Evolutionary conservation across 2,329 filamentous ascomycete species (phyloP), one percentile per base, ranked within the genome.

Genomic region (Apiospora rasikravindrae): DNA sequence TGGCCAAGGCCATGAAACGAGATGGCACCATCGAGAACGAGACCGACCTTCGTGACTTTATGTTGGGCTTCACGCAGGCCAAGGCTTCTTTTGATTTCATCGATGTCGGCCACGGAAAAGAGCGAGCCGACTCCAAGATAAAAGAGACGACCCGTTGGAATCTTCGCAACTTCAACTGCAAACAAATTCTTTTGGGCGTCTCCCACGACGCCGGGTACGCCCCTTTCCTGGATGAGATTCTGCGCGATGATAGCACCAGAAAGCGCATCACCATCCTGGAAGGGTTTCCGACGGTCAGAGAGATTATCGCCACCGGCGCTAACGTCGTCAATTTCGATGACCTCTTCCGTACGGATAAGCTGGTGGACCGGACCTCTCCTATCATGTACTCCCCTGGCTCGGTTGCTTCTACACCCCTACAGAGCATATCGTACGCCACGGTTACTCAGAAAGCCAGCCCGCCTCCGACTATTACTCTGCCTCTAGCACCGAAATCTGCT

Each of bases 171-270:
- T 81, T 85, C 74, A 91, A 90, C 77, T 92, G 90, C 83, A 89
- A 87, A 77, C 87, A 90, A 75, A 84, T 92, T 67, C 80, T 91
- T 45, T 82, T 92, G 47, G 90, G 90, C 66, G 85, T 91, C 69
- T 90, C 89, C 1, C 89, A 91, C 75, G 89, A 92, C 77, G 83
- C 88, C 37, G 86, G 86, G 10, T 92, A 91, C 76, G 88, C 88
- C 5, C 85, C 89, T 11, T 89, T 91, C 74, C 79, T 92, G 26
- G 86, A 89, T 75, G 86, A 89, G 73, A 80, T 91, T 4, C 80
- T 87, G 33, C 81, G 83, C 64, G 85, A 89, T 49, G 81, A 85
- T 14, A 75, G 77, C 10, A 81, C 79, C 29, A 83, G 82, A 29
- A 76, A 81, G 44, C 86, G 86, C 70, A 81, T 91, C 72, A 86